Evolutionary conservation across 2,329 filamentous ascomycete genomes (phyloP).

Genomic region (Calonectria pseudoreteaudii): DNA sequence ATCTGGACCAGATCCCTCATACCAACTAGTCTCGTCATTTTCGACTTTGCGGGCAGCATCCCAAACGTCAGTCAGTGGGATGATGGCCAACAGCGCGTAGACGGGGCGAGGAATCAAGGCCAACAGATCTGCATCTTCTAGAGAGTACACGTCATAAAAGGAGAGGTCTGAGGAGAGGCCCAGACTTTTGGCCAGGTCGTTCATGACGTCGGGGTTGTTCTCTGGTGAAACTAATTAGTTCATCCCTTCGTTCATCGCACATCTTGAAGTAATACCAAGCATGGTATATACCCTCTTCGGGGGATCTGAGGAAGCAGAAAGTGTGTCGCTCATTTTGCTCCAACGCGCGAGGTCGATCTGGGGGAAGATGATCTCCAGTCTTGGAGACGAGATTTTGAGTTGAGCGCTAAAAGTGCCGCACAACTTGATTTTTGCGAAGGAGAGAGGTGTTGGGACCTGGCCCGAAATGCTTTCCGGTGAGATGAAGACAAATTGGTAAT

Average conservation of each 20-base stretch:
- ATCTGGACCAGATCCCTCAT: constrained; percentile 7
- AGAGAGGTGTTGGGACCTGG: background rate
- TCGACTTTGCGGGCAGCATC: constrained; percentile 57
- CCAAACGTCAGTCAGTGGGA: constrained; percentile 81
- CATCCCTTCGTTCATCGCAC: background rate
- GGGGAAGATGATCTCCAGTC: background rate
- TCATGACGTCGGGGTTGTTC: constrained; percentile 84
- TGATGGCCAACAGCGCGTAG: constrained; percentile 85
- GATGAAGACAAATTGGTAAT: too few species aligned
- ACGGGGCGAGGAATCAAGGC: constrained; percentile 85
- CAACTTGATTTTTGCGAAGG: background rate
- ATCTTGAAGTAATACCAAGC: background rate
- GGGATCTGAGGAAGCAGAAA: background rate
- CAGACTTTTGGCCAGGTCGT: constrained; percentile 77
- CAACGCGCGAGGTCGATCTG: background rate
- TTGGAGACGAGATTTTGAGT: background rate
- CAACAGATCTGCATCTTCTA: constrained; percentile 83
- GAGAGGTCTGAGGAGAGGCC: constrained; percentile 76
- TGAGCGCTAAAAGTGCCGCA: background rate
- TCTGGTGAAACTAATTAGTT: background rate
- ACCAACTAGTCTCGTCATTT: background rate
- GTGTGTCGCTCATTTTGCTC: background rate
- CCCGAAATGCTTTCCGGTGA: background rate
- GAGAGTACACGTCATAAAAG: constrained; percentile 88
- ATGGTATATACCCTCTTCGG: background rate